A percentile compares a stretch with the other conserved stretches of the same genome.
phyloP scores from a whole-genome alignment of 169 alveolate genomes.

The Eimeria tenella region DNA sequence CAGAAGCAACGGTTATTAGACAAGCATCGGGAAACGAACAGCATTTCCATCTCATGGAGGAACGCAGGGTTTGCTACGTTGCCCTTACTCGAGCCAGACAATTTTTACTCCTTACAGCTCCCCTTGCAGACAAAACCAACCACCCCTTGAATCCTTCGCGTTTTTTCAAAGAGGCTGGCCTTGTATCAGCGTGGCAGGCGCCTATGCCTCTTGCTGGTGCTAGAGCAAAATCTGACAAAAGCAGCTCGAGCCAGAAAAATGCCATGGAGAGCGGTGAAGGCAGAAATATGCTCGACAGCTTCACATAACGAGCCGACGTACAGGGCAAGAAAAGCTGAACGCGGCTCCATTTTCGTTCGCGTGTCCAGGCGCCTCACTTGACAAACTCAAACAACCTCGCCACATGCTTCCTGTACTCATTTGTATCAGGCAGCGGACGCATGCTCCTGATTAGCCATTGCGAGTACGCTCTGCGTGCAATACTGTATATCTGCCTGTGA shows the following conservation, averaged over 20 bases:
- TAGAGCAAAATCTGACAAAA: not conserved
- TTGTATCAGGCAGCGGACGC: too few relatives aligned
- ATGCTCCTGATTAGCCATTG: too few relatives aligned
- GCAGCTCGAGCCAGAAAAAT: not conserved
- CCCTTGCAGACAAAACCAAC: constrained; percentile 56
- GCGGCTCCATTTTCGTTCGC: too few relatives aligned
- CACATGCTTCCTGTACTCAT: too few relatives aligned
- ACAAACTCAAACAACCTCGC: too few relatives aligned
- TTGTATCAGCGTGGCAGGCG: constrained; percentile 26
- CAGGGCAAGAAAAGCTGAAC: too few relatives aligned
- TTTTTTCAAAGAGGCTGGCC: constrained; percentile 63
- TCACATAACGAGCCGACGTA: too few relatives aligned
- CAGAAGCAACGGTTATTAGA: constrained; percentile 42
- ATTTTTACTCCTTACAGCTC: constrained; percentile 62
- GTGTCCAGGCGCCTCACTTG: too few relatives aligned
- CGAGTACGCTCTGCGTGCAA: too few relatives aligned
- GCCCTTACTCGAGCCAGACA: constrained; percentile 72
- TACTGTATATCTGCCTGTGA: too few relatives aligned
- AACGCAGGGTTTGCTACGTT: constrained; percentile 76
- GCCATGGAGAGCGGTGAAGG: too few relatives aligned
- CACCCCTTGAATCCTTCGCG: constrained; percentile 68
- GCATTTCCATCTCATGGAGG: constrained; percentile 73
- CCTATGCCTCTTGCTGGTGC: not conserved
- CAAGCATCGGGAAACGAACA: constrained; percentile 66
- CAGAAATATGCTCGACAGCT: too few relatives aligned